Evolutionary conservation across 768 basidiomycete genomes (phyloP).

Genomic region (Asterophora lycoperdoides): DNA sequence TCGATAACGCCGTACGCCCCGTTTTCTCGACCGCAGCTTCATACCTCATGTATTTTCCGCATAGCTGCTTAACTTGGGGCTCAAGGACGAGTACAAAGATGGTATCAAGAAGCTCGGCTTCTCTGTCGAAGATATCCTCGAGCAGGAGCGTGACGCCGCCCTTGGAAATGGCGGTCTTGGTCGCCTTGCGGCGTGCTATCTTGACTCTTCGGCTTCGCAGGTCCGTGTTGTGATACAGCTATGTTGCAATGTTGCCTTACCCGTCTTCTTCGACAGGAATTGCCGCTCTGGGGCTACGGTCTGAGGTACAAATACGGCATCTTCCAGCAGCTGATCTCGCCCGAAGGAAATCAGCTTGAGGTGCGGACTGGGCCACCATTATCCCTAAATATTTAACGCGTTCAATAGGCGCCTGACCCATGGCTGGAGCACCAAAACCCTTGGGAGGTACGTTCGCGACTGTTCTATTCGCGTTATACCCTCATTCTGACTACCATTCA

Average conservation of each 20-base stretch:
- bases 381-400: neutral
- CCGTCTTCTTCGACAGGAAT: constrained; percentile 41
- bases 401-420: constrained; percentile 73
- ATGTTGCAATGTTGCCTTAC: constrained; percentile 37
- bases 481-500: neutral
- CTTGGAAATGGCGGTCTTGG: constrained; percentile 96
- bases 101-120: constrained; percentile 81
- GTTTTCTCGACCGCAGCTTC: constrained; percentile 42
- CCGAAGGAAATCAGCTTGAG: constrained; percentile 80
- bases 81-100: constrained; percentile 70
- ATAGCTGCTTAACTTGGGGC: constrained; percentile 81
- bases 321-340: constrained; percentile 90
- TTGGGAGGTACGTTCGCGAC: constrained; percentile 52
- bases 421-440: constrained; percentile 88
- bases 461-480: neutral
- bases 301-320: constrained; percentile 92
- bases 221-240: constrained; percentile 64
- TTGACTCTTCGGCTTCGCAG: constrained; percentile 87
- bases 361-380: constrained; percentile 17
- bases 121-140: constrained; percentile 81
- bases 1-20: constrained; percentile 56
- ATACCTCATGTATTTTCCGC: constrained; percentile 5
- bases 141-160: constrained; percentile 89
- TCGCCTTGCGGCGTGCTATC: constrained; percentile 94
- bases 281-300: constrained; percentile 96